Conservation (phyloP, 2,329 filamentous ascomycete genomes). For the Achaetomium macrosporum region DNA sequence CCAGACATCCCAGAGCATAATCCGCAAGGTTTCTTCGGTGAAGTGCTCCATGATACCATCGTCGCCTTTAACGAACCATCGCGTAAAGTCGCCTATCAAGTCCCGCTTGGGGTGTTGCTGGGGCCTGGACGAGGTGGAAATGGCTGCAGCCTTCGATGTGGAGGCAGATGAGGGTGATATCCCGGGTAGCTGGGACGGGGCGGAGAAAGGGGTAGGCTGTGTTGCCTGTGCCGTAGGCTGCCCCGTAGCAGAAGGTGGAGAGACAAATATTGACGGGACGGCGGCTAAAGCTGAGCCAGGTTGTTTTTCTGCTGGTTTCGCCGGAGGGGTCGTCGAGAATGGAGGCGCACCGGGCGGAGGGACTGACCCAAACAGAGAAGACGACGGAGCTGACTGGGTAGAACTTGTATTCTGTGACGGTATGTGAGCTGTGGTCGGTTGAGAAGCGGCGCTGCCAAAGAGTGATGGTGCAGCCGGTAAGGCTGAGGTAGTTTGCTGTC, state of each 20-base stretch:
- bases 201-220: not conserved
- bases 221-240: not conserved
- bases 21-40: conserved; percentile 39
- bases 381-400: not conserved
- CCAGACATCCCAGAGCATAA: conserved; percentile 40
- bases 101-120: conserved; percentile 31
- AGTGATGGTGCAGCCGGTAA: not conserved
- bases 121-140: conserved; percentile 5
- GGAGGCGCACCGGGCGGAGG: not conserved
- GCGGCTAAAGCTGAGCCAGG: conserved; percentile 7
- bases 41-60: conserved; percentile 48
- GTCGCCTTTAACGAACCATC: conserved; percentile 52
- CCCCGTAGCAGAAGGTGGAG: conserved; percentile 6
- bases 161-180: not conserved
- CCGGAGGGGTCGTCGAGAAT: not conserved
- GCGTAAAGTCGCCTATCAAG: conserved; percentile 43
- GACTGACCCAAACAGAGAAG: not conserved
- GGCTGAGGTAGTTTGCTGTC: not conserved
- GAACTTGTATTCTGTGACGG: not conserved
- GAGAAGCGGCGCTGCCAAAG: not conserved
- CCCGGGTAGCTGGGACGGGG: not conserved
- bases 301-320: conserved; percentile 3
- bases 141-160: not conserved
- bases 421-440: not conserved
- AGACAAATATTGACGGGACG: conserved; percentile 14